phyloP scores from a whole-genome alignment of 345 rosid genomes.

The Crucihimalaya himalaica region DNA sequence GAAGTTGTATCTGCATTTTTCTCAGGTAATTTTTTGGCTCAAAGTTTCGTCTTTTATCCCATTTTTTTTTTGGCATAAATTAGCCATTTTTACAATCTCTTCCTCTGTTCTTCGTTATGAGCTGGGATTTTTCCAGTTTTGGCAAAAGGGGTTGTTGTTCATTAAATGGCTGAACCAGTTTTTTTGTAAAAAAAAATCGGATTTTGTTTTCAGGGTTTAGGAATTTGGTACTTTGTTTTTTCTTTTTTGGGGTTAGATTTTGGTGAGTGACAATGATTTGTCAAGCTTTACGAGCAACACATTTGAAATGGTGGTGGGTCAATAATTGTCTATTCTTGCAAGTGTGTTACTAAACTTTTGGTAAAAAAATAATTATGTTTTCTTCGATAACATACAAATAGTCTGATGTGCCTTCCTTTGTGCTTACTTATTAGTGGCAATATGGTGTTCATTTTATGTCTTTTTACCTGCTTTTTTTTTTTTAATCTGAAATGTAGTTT shows the following conservation, averaged over 20 bases:
- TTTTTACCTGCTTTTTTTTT: background rate
- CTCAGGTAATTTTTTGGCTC: slow-evolving; percentile 12
- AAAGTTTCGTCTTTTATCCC: slow-evolving; percentile 1
- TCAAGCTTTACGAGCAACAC: slow-evolving; percentile 29
- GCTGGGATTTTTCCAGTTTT: background rate
- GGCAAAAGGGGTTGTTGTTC: background rate
- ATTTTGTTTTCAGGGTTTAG: background rate
- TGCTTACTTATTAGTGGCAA: background rate
- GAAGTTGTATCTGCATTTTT: slow-evolving; percentile 24
- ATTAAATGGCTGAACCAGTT: background rate
- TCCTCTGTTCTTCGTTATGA: slow-evolving; percentile 7
- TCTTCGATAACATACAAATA: background rate
- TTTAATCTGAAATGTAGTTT: slow-evolving; percentile 11
- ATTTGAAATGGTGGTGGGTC: slow-evolving; percentile 35
- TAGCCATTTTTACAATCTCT: background rate
- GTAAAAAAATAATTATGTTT: background rate
- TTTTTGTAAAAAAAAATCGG: background rate
- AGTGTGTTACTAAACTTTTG: slow-evolving; percentile 24
- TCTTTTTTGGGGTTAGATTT: background rate
- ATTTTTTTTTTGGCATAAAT: background rate
- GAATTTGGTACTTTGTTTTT: slow-evolving; percentile 10
- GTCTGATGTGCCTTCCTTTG: background rate
- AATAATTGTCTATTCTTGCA: slow-evolving; percentile 34
- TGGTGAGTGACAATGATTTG: slow-evolving; percentile 33
- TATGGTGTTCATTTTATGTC: background rate